Conservation (phyloP, 108 stramenopile genomes). For the Nitzschia inconspicua region DNA sequence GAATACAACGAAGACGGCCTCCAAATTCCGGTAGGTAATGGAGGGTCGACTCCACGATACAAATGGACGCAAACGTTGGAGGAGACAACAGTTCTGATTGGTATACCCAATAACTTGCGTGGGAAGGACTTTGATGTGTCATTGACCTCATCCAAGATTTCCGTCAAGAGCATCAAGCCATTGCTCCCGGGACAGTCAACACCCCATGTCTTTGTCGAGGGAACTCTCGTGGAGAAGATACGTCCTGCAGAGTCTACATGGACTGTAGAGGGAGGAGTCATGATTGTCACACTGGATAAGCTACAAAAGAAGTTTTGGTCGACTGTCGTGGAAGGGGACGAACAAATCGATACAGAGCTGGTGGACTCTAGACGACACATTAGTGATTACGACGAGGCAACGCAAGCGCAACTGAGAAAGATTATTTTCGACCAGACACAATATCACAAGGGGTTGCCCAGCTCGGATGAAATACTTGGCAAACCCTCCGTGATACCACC, state of each 20-base stretch:
- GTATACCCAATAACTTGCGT: slow-evolving; percentile 51
- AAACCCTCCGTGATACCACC: slow-evolving; percentile 26
- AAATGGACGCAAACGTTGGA: slow-evolving; percentile 88
- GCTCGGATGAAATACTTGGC: slow-evolving; percentile 49
- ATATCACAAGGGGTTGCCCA: slow-evolving; percentile 55
- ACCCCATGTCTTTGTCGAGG: slow-evolving; percentile 43
- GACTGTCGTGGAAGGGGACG: slow-evolving; percentile 56
- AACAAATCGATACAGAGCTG: slow-evolving; percentile 64
- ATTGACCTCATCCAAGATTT: slow-evolving; percentile 45
- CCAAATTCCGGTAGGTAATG: slow-evolving; percentile 86
- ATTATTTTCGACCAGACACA: slow-evolving; percentile 83
- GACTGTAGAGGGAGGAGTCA: slow-evolving; percentile 66
- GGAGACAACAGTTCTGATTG: slow-evolving; percentile 70
- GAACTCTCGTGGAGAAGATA: slow-evolving; percentile 50
- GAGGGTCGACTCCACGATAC: slow-evolving; percentile 73
- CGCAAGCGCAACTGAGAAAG: slow-evolving; percentile 73
- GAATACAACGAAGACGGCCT: slow-evolving; percentile 77
- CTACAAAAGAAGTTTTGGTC: slow-evolving; percentile 70
- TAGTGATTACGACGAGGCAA: slow-evolving; percentile 73
- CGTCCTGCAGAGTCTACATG: slow-evolving; percentile 68
- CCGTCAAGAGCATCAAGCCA: slow-evolving; percentile 51
- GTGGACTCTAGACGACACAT: slow-evolving; percentile 77
- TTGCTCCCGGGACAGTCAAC: slow-evolving; percentile 15
- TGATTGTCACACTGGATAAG: slow-evolving; percentile 66
- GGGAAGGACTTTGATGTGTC: slow-evolving; percentile 70